Conservation (phyloP, 2,329 filamentous ascomycete species). For the Aspergillus ochraceus region DNA sequence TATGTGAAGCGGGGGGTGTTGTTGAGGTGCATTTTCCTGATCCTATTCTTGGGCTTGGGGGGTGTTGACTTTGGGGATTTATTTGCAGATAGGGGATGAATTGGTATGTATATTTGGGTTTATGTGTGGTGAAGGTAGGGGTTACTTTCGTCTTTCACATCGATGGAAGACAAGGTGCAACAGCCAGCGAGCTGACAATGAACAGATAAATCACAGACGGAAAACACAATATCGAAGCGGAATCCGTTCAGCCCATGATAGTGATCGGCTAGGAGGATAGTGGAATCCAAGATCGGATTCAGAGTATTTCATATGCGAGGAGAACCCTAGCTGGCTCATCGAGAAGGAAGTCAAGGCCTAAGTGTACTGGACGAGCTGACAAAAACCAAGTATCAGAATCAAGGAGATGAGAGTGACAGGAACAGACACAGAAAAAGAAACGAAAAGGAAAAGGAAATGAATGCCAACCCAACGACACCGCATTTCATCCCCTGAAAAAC, state of each 20-base stretch:
- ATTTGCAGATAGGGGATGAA: background rate
- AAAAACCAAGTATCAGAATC: background rate
- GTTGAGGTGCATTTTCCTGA: conserved; percentile 4
- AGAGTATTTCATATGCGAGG: background rate
- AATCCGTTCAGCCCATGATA: background rate
- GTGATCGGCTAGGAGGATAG: background rate
- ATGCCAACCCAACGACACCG: too few species aligned
- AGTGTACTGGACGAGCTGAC: background rate
- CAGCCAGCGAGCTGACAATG: too few species aligned
- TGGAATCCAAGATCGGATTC: background rate
- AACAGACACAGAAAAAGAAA: too few species aligned
- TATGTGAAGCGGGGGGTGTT: conserved; percentile 71
- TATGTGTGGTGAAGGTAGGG: background rate
- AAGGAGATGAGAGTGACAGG: too few species aligned
- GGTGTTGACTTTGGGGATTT: background rate
- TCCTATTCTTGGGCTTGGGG: background rate
- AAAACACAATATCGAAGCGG: background rate
- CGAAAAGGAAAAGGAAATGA: too few species aligned
- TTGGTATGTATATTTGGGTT: too few species aligned
- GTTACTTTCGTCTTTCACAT: background rate
- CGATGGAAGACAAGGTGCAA: too few species aligned
- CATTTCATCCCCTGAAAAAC: too few species aligned
- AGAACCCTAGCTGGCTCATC: background rate
- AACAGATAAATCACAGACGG: background rate
- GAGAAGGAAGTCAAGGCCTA: background rate